A percentile compares a stretch with the other conserved stretches of the same genome.
phyloP scores from a whole-genome alignment of 2,329 filamentous ascomycete genomes.

The Simplicillium sp. region DNA sequence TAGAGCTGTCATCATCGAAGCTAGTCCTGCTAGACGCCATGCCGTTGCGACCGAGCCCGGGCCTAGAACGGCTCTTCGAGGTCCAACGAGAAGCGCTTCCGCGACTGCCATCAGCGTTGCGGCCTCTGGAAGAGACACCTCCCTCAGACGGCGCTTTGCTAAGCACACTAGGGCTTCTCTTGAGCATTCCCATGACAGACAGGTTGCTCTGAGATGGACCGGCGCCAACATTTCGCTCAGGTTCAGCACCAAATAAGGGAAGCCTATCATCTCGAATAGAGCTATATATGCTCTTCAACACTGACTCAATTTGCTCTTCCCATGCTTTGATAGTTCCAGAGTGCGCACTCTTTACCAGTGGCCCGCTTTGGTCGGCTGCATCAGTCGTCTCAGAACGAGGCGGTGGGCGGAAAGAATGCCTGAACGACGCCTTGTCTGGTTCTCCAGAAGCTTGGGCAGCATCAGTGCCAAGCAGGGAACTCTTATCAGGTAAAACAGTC shows the following conservation, averaged over 20 bases:
- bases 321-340: constrained; percentile 68
- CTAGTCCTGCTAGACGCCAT: constrained; percentile 89
- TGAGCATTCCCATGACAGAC: constrained; percentile 67
- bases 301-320: constrained; percentile 83
- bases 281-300: constrained; percentile 83
- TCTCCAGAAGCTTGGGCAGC: constrained; percentile 23
- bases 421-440: constrained; percentile 27
- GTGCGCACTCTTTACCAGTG: constrained; percentile 69
- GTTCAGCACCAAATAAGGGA: constrained; percentile 67
- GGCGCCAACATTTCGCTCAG: constrained; percentile 26
- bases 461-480: constrained; percentile 20
- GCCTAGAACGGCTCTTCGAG: constrained; percentile 77
- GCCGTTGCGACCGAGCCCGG: constrained; percentile 63
- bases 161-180: constrained; percentile 79
- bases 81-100: constrained; percentile 60
- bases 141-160: constrained; percentile 89
- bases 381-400: constrained; percentile 34
- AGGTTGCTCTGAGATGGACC: constrained; percentile 51
- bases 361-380: constrained; percentile 52
- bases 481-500: constrained; percentile 41
- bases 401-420: constrained; percentile 41
- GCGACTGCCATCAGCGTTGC: constrained; percentile 50
- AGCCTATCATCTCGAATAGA: constrained; percentile 84
- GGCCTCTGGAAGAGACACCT: constrained; percentile 59
- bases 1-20: constrained; percentile 78